Evolutionary conservation across 768 basidiomycete genomes (phyloP).

Genomic region (Favolaschia claudopus): DNA sequence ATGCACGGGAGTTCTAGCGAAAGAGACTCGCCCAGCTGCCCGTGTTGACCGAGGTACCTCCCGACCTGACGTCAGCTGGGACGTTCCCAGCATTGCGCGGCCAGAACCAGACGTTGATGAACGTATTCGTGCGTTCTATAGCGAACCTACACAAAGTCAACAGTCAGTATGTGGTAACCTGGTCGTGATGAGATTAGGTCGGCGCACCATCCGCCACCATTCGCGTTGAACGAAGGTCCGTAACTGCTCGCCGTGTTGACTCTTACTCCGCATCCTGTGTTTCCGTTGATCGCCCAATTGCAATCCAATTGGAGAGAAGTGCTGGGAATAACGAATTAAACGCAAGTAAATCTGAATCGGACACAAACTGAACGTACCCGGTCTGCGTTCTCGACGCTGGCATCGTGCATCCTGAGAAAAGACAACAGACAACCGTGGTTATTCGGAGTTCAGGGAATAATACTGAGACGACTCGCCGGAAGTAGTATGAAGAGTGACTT

Average conservation of each 20-base stretch:
- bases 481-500: slow-evolving; percentile 53
- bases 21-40: slow-evolving; percentile 62
- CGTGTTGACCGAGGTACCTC: slow-evolving; percentile 50
- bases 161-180: background rate
- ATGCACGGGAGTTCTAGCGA: background rate
- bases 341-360: background rate
- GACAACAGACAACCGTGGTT: too few relatives aligned
- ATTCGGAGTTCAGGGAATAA: too few relatives aligned
- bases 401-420: slow-evolving; percentile 58
- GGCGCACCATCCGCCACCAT: slow-evolving; percentile 67
- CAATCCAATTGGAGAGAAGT: slow-evolving; percentile 49
- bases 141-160: slow-evolving; percentile 55
- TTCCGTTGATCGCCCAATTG: slow-evolving; percentile 50
- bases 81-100: slow-evolving; percentile 54
- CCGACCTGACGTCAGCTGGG: slow-evolving; percentile 56
- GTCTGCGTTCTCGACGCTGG: slow-evolving; percentile 47
- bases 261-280: slow-evolving; percentile 58
- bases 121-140: slow-evolving; percentile 62
- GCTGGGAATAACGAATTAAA: slow-evolving; percentile 26
- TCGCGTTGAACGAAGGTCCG: slow-evolving; percentile 64
- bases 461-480: too few relatives aligned
- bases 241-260: slow-evolving; percentile 51
- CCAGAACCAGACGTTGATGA: slow-evolving; percentile 82
- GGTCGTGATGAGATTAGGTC: slow-evolving; percentile 17
- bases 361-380: slow-evolving; percentile 45